Evolutionary conservation across 179 eudicot species (phyloP), one percentile per base, ranked within the genome.

Genomic region (Spergularia azorica): DNA sequence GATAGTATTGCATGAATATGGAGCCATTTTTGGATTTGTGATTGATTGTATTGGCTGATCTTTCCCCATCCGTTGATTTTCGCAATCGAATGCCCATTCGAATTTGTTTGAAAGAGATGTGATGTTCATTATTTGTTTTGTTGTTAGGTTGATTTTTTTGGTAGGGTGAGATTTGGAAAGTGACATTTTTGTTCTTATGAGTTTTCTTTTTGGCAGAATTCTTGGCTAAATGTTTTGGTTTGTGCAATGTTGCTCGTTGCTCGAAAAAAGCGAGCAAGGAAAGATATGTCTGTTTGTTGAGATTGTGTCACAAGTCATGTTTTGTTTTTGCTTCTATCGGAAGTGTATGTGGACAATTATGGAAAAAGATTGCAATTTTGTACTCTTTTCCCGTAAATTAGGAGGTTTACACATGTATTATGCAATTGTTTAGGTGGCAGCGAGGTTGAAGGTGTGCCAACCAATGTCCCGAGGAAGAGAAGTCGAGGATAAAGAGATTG

Each of bases 391-490:
- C 1, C 9, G 16, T 12, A 63, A 20, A 39, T 64, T 5, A 38
- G 10, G 59, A 26, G 17, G 52, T 43, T 55, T 52, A 56, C 11
- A 26, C 14, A 13, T 36, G 26, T 74, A 15, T 5, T 0, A 43
- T 65, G 56, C 58, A 17, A 69, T 67, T 64, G 6, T 65, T 0
- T 66, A 82, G 79, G 76, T 82, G 50, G 63, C 32, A 5, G 50
- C 59, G 20, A 38, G 54, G 26, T 54, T 52, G 51, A 14, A 57
- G n/a, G 67, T 18, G 10, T 36, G 20, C 36, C 66, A 17, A 67
- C 59, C 75, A n/a, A 79, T 83, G 82, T 79, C 79, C 14, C 60
- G 46, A 43, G 80, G 80, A 69, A 66, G 48, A 72, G 61, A 71
- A 64, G 67, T 66, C 7, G 68, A 55, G 63, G 57, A 50, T 46